phyloP scores from a whole-genome alignment of 768 basidiomycete genomes.

The Mycena filopes region DNA sequence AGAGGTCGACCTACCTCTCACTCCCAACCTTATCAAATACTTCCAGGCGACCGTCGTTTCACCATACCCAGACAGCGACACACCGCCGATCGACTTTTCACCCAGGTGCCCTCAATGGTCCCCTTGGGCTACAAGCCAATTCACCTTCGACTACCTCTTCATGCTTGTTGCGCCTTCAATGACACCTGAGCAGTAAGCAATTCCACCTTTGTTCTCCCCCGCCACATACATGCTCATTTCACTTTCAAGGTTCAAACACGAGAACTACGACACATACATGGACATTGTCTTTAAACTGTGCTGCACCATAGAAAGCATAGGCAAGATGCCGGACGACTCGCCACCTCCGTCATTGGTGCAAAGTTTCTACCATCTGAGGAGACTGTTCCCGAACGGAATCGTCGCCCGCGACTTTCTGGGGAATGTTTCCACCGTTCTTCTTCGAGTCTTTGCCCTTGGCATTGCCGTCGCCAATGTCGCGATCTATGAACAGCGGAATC shows the following conservation, averaged over 20 bases:
- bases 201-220: background rate
- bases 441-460: constrained; percentile 16
- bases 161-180: constrained; percentile 10
- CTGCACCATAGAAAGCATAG: background rate
- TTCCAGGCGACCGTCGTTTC: constrained; percentile 17
- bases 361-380: constrained; percentile 17
- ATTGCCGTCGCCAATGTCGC: constrained; percentile 19
- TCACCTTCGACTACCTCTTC: constrained; percentile 21
- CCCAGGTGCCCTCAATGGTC: constrained; percentile 16
- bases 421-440: constrained; percentile 10
- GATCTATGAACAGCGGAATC: constrained; percentile 20
- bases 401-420: constrained; percentile 8
- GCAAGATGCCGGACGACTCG: constrained; percentile 22
- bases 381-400: constrained; percentile 25
- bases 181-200: constrained; percentile 8
- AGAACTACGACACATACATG: constrained; percentile 10
- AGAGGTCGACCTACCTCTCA: constrained; percentile 4
- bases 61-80: background rate
- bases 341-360: constrained; percentile 22
- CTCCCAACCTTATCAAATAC: background rate
- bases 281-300: constrained; percentile 14
- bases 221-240: background rate
- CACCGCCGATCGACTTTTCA: background rate
- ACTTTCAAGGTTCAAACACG: constrained; percentile 14
- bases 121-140: constrained; percentile 13